phyloP scores from a whole-genome alignment of 2,329 filamentous ascomycete genomes.

The Botrytis medusae region DNA sequence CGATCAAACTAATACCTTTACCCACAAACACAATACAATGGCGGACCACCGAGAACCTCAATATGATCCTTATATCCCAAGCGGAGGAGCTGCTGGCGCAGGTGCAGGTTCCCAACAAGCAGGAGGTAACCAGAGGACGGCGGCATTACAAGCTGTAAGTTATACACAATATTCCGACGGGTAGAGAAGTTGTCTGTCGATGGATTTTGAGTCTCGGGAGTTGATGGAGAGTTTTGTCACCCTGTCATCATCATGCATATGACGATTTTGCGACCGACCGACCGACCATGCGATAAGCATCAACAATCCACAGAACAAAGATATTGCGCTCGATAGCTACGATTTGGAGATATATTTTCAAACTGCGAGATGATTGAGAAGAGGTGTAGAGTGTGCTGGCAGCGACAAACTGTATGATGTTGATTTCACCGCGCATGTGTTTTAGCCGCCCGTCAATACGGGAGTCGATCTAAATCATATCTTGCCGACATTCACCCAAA shows the following conservation, averaged over 20 bases:
- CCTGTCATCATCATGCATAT: conserved; percentile 21
- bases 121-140: conserved; percentile 59
- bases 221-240: conserved; percentile 17
- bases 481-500: no score
- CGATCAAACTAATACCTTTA: conserved; percentile 7
- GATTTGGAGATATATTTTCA: not conserved
- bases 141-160: conserved; percentile 81
- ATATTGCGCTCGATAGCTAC: not conserved
- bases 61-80: conserved; percentile 41
- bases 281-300: conserved; percentile 2
- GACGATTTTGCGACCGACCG: conserved; percentile 14
- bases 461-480: not conserved
- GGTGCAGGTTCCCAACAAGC: conserved; percentile 45
- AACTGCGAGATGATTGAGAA: not conserved
- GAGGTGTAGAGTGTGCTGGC: not conserved
- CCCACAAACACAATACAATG: conserved; percentile 32
- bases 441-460: conserved; percentile 25
- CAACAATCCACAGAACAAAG: not conserved
- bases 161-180: conserved; percentile 25
- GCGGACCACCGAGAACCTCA: conserved; percentile 33
- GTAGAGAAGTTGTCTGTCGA: conserved; percentile 20
- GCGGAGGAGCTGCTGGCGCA: conserved; percentile 34
- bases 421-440: conserved; percentile 26
- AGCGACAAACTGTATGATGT: conserved; percentile 17
- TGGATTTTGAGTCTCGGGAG: conserved; percentile 27